Evolutionary conservation across 768 basidiomycete species (phyloP), one percentile per base, ranked within the genome.

Genomic region (Suillus luteus): DNA sequence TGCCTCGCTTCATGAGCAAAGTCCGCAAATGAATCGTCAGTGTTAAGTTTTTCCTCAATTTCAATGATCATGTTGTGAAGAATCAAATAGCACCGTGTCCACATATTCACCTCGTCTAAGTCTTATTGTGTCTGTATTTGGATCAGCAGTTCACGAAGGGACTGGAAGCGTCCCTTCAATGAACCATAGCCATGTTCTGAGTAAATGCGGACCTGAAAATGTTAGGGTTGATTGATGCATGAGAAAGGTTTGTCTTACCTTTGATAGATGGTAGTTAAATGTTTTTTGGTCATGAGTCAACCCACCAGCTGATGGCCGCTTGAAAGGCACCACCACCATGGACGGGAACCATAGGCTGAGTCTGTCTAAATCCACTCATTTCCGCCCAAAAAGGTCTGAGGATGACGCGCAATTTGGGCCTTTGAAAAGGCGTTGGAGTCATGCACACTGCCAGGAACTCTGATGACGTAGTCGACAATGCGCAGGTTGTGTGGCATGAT

Each of bases 301-400:
- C 10, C 49, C 49, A 8, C 65, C 67, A 2, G 37, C 49, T 12
- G 51, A 41, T 40, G 71, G 68, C 61, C 55, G 59, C n/a, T 72
- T 75, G 60, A 71, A 75, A 12, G 74, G 71, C 7, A 69, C 55
- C 1, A 75, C 11, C 67, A 75, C 74, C 71, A 75, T 41, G 65
- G 33, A 9, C 65, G 54, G 9, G 43, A 64, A 2, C 7, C 14
- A 61, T 71, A 68, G 40, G 68, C 70, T 44, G 48, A 58, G 38
- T 72, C 67, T 24, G 64, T 65, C 71, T 69, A 72, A 24, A 68
- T 17, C 63, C 67, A 72, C 38, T 70, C 67, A 41, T 54, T 27
- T 17, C 19, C 19, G 0, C 22, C 22, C 33, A 71, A 40, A n/a
- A 67, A 60, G 17, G 3, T 17, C n/a, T 62, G 2, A 5, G 67